Evolutionary conservation across 495 filamentous ascomycete species (phyloP).

Genomic region (Aspergillus coremiiformis): DNA sequence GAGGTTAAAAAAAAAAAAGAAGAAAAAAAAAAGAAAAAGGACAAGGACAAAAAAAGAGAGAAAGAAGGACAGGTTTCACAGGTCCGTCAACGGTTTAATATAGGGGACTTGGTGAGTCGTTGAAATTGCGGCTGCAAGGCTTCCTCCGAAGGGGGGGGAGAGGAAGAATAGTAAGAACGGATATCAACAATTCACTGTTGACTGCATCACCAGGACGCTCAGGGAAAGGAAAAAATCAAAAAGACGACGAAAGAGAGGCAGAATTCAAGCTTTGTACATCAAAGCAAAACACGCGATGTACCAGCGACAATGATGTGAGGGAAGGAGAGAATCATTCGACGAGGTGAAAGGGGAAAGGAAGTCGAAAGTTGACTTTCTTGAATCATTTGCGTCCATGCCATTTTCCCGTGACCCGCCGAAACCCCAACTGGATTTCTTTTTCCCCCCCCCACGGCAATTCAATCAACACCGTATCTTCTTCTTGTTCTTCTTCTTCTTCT

Average conservation of each 20-base stretch:
- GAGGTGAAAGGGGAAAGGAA: not conserved
- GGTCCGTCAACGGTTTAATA: not conserved
- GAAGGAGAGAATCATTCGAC: not conserved
- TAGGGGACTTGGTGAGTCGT: not conserved
- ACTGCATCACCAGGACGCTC: conserved; percentile 15
- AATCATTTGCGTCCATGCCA: no score
- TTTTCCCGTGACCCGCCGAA: conserved; percentile 23
- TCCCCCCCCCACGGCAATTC: not conserved
- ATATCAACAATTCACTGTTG: conserved; percentile 4
- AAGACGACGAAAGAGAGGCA: not conserved
- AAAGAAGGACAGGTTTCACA: not conserved
- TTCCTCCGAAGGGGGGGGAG: not conserved
- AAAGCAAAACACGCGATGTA: not conserved
- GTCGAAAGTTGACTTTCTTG: no score
- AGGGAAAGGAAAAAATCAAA: not conserved
- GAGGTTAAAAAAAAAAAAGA: not conserved
- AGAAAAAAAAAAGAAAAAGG: not conserved
- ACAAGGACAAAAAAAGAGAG: not conserved
- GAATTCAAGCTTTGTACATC: conserved; percentile 2
- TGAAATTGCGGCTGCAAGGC: conserved; percentile 2
- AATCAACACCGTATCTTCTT: not conserved
- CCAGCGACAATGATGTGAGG: not conserved
- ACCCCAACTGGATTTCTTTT: conserved; percentile 12
- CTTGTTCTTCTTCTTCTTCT: conserved; percentile 4
- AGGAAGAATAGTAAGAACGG: conserved; percentile 6